phyloP scores from a whole-genome alignment of 2,329 filamentous ascomycete species.

The Sphaerostilbella broomeana region DNA sequence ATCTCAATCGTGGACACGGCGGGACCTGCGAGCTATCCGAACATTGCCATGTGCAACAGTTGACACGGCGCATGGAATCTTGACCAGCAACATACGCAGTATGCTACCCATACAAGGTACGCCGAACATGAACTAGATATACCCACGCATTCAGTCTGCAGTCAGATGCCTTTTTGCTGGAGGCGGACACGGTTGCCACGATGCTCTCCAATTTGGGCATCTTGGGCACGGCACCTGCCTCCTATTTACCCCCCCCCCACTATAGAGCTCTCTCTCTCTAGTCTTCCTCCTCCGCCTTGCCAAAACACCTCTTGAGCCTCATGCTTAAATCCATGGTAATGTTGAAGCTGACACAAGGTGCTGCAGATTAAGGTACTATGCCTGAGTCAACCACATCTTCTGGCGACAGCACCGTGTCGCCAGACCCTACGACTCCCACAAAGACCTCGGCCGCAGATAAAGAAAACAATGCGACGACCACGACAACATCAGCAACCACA shows the following conservation, averaged over 20 bases:
- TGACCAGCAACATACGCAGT: constrained; percentile 6
- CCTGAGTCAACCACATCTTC: constrained; percentile 15
- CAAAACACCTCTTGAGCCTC: too few relatives aligned
- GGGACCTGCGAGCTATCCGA: background rate
- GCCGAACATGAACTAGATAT: background rate
- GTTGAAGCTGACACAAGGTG: background rate
- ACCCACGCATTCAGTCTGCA: background rate
- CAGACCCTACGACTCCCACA: constrained; percentile 12
- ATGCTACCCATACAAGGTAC: constrained; percentile 16
- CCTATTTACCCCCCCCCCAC: background rate
- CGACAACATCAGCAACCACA: too few relatives aligned
- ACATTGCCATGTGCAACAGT: constrained; percentile 9
- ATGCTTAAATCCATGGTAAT: too few relatives aligned
- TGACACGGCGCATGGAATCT: background rate
- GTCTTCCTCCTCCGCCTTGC: too few relatives aligned
- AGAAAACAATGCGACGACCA: constrained; percentile 5
- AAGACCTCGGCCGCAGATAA: constrained; percentile 3
- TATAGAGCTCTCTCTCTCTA: background rate
- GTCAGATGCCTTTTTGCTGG: background rate
- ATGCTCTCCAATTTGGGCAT: too few relatives aligned
- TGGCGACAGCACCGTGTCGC: constrained; percentile 17
- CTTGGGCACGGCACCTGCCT: constrained; percentile 8
- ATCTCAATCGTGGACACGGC: background rate
- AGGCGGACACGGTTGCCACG: background rate
- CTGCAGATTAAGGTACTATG: constrained; percentile 17